Conservation (phyloP, 108 stramenopile genomes). For the Skeletonema grethae region DNA sequence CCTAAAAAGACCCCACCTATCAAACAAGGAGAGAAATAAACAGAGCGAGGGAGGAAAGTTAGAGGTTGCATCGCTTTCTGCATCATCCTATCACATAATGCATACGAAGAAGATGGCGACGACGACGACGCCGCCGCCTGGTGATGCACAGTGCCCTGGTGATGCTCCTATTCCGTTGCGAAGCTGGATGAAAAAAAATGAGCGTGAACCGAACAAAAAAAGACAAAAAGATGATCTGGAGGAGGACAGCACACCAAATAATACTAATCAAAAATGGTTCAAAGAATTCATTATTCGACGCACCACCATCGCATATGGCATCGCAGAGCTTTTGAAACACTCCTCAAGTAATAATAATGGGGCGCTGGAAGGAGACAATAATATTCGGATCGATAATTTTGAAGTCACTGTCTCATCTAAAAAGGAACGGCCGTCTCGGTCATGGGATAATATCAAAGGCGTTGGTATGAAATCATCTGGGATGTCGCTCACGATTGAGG, state of each 20-base stretch:
- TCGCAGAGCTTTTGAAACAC: neutral
- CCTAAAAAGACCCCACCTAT: too few species aligned
- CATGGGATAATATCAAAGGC: slow-evolving; percentile 3
- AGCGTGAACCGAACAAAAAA: too few species aligned
- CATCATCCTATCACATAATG: too few species aligned
- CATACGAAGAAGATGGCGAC: too few species aligned
- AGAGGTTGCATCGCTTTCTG: too few species aligned
- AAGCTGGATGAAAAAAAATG: too few species aligned
- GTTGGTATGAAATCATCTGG: neutral
- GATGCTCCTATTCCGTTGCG: neutral
- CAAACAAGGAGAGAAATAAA: too few species aligned
- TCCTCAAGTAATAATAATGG: neutral
- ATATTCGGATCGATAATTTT: slow-evolving; percentile 6
- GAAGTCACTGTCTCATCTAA: neutral
- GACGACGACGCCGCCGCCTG: too few species aligned
- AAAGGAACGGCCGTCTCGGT: neutral
- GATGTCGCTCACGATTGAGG: neutral
- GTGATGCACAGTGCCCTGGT: neutral
- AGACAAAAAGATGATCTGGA: too few species aligned
- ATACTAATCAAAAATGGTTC: too few species aligned
- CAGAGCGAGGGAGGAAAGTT: too few species aligned
- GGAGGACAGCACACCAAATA: too few species aligned
- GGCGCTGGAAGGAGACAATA: neutral
- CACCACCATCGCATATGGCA: slow-evolving; percentile 5
- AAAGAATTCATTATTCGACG: neutral